Evolutionary conservation across 768 basidiomycete species (phyloP), one percentile per base, ranked within the genome.

Genomic region (Suillus fuscotomentosus): DNA sequence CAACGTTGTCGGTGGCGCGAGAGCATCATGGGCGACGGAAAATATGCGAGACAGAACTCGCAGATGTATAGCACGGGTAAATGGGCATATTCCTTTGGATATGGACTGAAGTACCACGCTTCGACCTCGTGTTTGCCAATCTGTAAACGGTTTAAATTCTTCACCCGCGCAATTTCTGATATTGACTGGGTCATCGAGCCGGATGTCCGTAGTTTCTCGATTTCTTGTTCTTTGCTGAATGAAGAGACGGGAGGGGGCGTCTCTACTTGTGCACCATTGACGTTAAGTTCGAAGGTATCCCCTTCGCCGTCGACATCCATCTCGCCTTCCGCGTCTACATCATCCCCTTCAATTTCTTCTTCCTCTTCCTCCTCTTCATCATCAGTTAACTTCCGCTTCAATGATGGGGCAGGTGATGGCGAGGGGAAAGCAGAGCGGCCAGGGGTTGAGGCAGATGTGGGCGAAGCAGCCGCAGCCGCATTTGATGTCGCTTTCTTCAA

Each of bases 71-170:
- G 84, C 66, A 96, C 81, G 22, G 96, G 95, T 34, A 97, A 87
- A 77, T 99, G 93, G 53, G 97, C 95, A 80, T 94, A 99, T 80
- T 99, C 97, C 79, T 94, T 91, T 13, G 97, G 97, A 80, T 99
- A 99, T 27, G 97, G 97, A 71, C 93, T 95, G 83, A 99, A 99
- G 78, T 99, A 99, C 97, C 97, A 99, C n/a, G 97, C 91, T 70
- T 99, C 97, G 69, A 99, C 94, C 79, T 97, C 94, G 80, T 97
- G 90, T 75, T 86, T 88, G 63, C 97, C 97, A 66, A 99, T 99
- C 76, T 97, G 95, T 36, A 99, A 85, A 64, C 92, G 89, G 76
- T 99, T 97, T 69, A 99, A 84, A 75, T 99, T 99, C 83, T 99
- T 99, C 71, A 99, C 97, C 60, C 97, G 89, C 20, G 97, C 92